Base-by-base conservation (phyloP, 225 moss, liverwort and hornwort species). In the Sphagnum contortum region DNA sequence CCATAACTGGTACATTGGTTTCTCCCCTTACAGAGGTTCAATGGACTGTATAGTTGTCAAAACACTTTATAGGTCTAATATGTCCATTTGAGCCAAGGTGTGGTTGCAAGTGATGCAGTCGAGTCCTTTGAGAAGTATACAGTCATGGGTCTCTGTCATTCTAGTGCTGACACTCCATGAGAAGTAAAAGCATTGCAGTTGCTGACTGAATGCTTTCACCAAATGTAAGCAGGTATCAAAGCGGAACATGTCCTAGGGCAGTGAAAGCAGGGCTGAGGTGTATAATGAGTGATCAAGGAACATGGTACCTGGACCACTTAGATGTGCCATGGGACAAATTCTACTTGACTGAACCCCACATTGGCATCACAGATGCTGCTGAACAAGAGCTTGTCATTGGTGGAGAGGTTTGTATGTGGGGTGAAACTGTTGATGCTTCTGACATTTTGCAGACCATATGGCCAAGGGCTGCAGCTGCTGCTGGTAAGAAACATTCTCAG, bases 371-470 rank as follows among this genome's bases (percentile, higher is more conserved):
- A 8, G 81, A 88, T 5, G 55, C 63, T 5, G 53, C 65, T 2
- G 83, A 87, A 66, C 75, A 73, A 58, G 56, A 62, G 6, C 86
- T 81, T 47, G 72, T 98, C 9, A 55, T 98, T 29, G 98, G 98
- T 64, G 98, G 98, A 46, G 93, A 98, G 78, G 98, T 93, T 57
- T 98, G 98, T 83, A 89, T 98, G 98, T 98, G 98, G 98, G 93
- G 93, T 12, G 98, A 98, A 75, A 91, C 87, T 5, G 91, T 72
- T 47, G 98, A 98, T 73, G 72, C 55, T 44, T 93, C 93, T 1
- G 79, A 93, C 3, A 71, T 93, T 49, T 65, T 89, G 73, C 93
- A 91, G 70, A 98, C 93, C 5, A 89, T 93, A 8, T 98, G 98
- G 98, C 98, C 98, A 45, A 79, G 98, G 3, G 98, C 98, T 7